A percentile compares a stretch with the other conserved stretches of the same genome.
Conservation (phyloP, 164 flowering plant species). For the Aristolochia fimbriata region DNA sequence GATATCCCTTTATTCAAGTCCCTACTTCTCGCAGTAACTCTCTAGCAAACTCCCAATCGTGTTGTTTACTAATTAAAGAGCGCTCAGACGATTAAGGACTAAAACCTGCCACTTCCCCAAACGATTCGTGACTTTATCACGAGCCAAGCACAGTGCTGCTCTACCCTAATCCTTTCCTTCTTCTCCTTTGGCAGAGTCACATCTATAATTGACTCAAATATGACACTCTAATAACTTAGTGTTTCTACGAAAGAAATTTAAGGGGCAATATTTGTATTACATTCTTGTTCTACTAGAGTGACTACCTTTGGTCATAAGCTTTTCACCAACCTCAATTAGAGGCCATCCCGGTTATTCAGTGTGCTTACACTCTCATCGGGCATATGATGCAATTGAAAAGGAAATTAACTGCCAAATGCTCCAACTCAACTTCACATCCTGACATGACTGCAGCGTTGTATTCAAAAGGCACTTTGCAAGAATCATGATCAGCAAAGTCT, state of each 20-base stretch:
- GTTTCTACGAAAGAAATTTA: slow-evolving; percentile 51
- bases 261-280: slow-evolving; percentile 57
- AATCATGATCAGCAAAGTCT: slow-evolving; percentile 51
- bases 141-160: slow-evolving; percentile 77
- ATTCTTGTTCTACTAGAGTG: slow-evolving; percentile 74
- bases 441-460: slow-evolving; percentile 36
- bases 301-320: slow-evolving; percentile 71
- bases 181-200: slow-evolving; percentile 49
- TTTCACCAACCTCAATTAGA: slow-evolving; percentile 54
- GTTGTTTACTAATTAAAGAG: slow-evolving; percentile 44
- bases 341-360: slow-evolving; percentile 54
- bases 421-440: slow-evolving; percentile 34
- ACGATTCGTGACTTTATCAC: slow-evolving; percentile 67
- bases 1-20: slow-evolving; percentile 57
- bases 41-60: slow-evolving; percentile 42
- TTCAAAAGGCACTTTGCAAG: slow-evolving; percentile 58
- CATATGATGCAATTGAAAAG: slow-evolving; percentile 63
- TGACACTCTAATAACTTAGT: slow-evolving; percentile 40
- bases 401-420: slow-evolving; percentile 54
- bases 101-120: slow-evolving; percentile 59
- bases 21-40: slow-evolving; percentile 38
- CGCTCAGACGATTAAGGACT: slow-evolving; percentile 52
- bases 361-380: slow-evolving; percentile 70
- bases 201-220: slow-evolving; percentile 73
- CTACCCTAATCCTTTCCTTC: slow-evolving; percentile 58